A percentile compares a stretch with the other conserved stretches of the same genome.
Conservation (phyloP, 2,329 filamentous ascomycete species). For the Aspergillus amoenus region DNA sequence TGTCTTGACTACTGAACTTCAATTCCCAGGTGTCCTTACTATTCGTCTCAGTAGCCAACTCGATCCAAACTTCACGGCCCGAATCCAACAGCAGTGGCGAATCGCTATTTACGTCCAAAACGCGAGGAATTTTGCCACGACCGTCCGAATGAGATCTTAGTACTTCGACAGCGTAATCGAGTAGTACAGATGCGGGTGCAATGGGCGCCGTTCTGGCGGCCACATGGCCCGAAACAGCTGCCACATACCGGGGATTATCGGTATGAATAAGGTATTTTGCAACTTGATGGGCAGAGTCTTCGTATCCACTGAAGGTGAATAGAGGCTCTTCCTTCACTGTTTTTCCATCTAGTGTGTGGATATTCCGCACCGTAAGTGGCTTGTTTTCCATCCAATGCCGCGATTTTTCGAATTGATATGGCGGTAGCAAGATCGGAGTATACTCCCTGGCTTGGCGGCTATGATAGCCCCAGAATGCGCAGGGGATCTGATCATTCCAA, state of each 20-base stretch:
- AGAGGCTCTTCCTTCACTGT: neutral
- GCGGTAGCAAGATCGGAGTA: constrained; percentile 34
- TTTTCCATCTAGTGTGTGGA: no score
- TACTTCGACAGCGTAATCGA: constrained; percentile 19
- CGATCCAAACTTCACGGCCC: constrained; percentile 12
- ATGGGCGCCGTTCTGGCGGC: constrained; percentile 16
- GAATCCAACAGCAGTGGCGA: constrained; percentile 16
- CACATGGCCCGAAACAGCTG: constrained; percentile 16
- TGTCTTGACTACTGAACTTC: constrained; percentile 11
- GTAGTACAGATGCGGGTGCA: constrained; percentile 16
- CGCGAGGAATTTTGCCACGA: constrained; percentile 11
- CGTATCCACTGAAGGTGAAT: constrained; percentile 14
- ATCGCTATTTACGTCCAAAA: constrained; percentile 17
- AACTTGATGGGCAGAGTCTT: constrained; percentile 2
- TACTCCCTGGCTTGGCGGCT: constrained; percentile 27
- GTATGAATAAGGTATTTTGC: constrained; percentile 19
- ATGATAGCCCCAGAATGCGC: constrained; percentile 42
- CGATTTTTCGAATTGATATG: constrained; percentile 47
- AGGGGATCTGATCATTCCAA: constrained; percentile 41
- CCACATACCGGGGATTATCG: constrained; percentile 11
- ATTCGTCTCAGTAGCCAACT: neutral
- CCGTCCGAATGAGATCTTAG: constrained; percentile 16
- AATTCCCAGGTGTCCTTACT: constrained; percentile 13
- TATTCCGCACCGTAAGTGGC: neutral
- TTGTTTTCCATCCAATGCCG: constrained; percentile 41